These are phyloP conservation scores for Erodium texanum DNA, from an alignment of 441 rosid species.

Conservation along the genomic window DNA sequence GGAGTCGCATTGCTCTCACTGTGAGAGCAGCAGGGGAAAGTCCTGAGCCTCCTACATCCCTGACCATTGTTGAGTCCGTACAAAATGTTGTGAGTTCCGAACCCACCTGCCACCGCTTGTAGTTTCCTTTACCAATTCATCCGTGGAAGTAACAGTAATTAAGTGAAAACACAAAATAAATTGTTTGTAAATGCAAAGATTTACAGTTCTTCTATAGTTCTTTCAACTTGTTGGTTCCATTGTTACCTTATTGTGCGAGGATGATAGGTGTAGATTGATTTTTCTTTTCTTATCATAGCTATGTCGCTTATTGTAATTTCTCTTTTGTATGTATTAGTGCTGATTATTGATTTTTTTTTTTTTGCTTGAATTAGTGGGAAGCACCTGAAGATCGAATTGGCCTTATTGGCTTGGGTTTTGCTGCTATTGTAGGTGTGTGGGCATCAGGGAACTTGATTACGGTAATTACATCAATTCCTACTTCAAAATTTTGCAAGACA, in stretches of 20 bases:
- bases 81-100: constrained; percentile 49
- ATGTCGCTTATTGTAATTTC: background rate
- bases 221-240: too few species aligned
- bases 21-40: constrained; percentile 52
- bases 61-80: constrained; percentile 43
- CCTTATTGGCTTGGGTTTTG: constrained; percentile 67
- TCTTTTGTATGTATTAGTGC: background rate
- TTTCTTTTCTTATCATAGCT: too few species aligned
- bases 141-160: background rate
- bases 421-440: constrained; percentile 68
- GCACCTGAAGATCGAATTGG: constrained; percentile 69
- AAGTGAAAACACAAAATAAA: background rate
- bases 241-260: too few species aligned
- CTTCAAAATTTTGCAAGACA: constrained; percentile 5
- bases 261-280: too few species aligned
- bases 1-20: constrained; percentile 23
- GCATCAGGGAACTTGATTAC: constrained; percentile 53
- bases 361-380: constrained; percentile 53
- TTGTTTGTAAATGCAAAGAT: background rate
- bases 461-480: constrained; percentile 28
- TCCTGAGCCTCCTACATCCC: constrained; percentile 57
- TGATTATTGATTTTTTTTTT: background rate
- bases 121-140: background rate
- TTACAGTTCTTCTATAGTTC: background rate
- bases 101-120: background rate